Conservation (phyloP, 1,284 basidiomycete genomes). For the Filobasidium uniguttulatum region DNA sequence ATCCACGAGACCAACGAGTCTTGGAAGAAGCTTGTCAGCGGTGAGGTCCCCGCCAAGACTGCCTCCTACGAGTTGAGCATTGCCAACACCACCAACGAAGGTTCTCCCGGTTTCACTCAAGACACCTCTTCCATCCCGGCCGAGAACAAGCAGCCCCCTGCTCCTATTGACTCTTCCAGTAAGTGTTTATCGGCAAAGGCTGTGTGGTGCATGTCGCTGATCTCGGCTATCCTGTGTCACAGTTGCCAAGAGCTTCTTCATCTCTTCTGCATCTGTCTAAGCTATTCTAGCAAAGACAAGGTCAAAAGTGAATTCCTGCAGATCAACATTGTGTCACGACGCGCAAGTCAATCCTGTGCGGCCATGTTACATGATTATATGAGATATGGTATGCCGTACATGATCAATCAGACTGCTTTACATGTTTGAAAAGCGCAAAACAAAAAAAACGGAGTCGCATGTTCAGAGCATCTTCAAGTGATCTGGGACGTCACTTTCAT, state of each 20-base stretch:
- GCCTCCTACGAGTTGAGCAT: conserved; percentile 51
- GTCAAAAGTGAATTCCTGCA: no score
- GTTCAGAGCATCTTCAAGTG: no score
- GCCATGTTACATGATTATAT: no score
- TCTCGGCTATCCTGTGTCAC: neutral
- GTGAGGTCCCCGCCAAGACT: conserved; percentile 60
- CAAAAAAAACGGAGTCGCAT: no score
- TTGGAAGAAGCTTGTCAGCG: conserved; percentile 84
- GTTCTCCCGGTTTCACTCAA: conserved; percentile 56
- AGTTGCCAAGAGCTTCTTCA: conserved; percentile 36
- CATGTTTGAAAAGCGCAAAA: no score
- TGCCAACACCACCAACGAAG: conserved; percentile 49
- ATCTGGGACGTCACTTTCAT: no score
- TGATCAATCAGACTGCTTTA: no score
- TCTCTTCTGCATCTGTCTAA: conserved; percentile 48
- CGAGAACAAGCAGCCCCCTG: conserved; percentile 68
- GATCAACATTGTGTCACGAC: no score
- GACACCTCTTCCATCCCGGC: conserved; percentile 54
- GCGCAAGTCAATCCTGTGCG: no score
- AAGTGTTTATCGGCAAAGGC: conserved; percentile 28
- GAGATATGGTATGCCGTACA: no score
- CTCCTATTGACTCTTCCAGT: conserved; percentile 77
- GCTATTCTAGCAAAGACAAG: no score
- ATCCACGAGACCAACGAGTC: conserved; percentile 98
- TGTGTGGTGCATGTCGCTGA: conserved; percentile 3